Evolutionary conservation across 352 stramenopile species (phyloP).

Genomic region (Phytophthora ohioensis): DNA sequence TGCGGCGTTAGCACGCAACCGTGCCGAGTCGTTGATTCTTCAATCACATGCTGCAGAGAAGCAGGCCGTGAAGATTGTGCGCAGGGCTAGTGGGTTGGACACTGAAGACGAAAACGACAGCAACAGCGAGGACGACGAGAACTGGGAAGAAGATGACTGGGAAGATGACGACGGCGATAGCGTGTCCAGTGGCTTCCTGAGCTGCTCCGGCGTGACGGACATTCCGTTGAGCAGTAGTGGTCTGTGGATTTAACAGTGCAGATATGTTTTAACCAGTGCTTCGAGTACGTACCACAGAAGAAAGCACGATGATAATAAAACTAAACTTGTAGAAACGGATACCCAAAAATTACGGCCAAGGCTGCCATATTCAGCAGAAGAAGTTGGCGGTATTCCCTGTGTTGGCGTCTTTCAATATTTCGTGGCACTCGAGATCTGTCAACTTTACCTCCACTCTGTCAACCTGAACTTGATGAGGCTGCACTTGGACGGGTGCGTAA

Average conservation of each 20-base stretch:
- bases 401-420: conserved; percentile 14
- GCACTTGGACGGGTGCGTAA: not conserved
- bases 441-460: conserved; percentile 14
- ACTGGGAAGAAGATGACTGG: conserved; percentile 24
- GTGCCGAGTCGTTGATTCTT: conserved; percentile 46
- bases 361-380: conserved; percentile 24
- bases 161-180: conserved; percentile 42
- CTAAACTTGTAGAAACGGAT: conserved; percentile 7
- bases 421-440: conserved; percentile 21
- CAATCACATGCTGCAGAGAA: conserved; percentile 58
- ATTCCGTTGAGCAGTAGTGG: conserved; percentile 54
- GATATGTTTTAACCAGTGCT: too few species aligned
- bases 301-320: conserved; percentile 6
- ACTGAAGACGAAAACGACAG: conserved; percentile 28
- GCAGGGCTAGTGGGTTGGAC: conserved; percentile 36
- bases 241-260: conserved; percentile 43
- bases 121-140: conserved; percentile 26
- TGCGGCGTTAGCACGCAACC: conserved; percentile 62
- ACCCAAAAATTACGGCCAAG: not conserved
- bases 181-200: conserved; percentile 69
- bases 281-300: not conserved
- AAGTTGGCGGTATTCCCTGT: conserved; percentile 12
- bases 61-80: conserved; percentile 49
- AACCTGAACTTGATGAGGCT: conserved; percentile 1
- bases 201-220: conserved; percentile 52